Evolutionary conservation across 352 stramenopile species (phyloP).

Genomic region (Globisporangium radiosum): DNA sequence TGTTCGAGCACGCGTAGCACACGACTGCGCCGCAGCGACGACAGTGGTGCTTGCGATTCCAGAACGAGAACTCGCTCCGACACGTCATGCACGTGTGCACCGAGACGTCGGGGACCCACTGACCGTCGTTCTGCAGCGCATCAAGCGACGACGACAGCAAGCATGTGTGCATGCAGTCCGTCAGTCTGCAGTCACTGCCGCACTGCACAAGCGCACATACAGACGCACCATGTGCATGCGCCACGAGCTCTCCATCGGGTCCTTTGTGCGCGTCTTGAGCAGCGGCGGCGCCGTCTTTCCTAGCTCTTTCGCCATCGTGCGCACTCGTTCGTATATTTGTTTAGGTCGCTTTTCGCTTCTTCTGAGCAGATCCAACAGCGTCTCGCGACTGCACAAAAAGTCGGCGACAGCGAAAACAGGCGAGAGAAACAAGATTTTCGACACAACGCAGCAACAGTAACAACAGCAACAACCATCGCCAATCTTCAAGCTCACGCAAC

Average conservation of each 20-base stretch:
- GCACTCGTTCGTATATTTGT: constrained; percentile 3
- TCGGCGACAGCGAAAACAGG: too few species aligned
- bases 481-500: too few species aligned
- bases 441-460: neutral
- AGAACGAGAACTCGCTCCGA: constrained; percentile 77
- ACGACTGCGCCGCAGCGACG: constrained; percentile 79
- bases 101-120: constrained; percentile 81
- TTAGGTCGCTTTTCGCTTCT: neutral
- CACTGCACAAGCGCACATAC: neutral
- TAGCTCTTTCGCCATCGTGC: constrained; percentile 10
- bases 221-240: constrained; percentile 70
- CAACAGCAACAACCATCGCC: too few species aligned
- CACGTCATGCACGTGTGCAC: constrained; percentile 81
- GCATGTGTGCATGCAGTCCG: neutral
- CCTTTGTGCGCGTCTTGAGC: constrained; percentile 70
- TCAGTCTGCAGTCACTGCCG: neutral
- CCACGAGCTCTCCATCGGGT: constrained; percentile 84
- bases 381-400: too few species aligned
- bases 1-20: constrained; percentile 73
- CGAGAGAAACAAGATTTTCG: neutral
- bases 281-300: constrained; percentile 31
- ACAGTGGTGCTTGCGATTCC: constrained; percentile 86
- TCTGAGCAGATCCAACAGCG: too few species aligned
- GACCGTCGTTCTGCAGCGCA: constrained; percentile 51
- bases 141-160: neutral